Evolutionary conservation across 2,329 filamentous ascomycete genomes (phyloP).

Genomic region (Trichoderma atroviride): DNA sequence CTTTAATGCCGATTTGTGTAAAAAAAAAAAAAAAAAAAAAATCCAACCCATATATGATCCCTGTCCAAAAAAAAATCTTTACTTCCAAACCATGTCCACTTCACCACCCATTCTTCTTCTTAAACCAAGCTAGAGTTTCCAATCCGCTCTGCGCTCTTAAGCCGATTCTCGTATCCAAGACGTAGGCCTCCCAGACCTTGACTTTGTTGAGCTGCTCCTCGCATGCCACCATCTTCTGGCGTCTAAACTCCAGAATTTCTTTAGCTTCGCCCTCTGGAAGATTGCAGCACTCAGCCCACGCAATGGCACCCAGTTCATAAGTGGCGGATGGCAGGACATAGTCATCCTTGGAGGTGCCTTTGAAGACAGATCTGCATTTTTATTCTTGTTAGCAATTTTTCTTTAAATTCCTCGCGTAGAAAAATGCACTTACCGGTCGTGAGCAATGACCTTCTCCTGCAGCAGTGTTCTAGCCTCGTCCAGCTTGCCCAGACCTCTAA

Average conservation of each 20-base stretch:
- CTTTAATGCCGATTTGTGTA: not conserved
- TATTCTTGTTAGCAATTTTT: not conserved
- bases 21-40: not conserved
- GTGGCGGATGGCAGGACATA: conserved; percentile 74
- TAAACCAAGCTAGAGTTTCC: conserved; percentile 64
- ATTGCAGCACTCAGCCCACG: conserved; percentile 70
- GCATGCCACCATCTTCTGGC: conserved; percentile 61
- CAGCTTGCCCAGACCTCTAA: conserved; percentile 64
- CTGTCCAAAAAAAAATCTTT: not conserved
- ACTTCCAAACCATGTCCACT: not conserved
- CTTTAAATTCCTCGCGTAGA: fast-evolving
- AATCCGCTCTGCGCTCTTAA: conserved; percentile 72
- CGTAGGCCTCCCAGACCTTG: conserved; percentile 69
- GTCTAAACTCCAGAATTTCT: conserved; percentile 44
- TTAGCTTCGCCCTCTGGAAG: conserved; percentile 36
- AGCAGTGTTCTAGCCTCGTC: conserved; percentile 68
- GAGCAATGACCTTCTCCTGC: conserved; percentile 63
- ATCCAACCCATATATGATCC: not conserved
- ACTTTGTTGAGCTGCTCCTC: conserved; percentile 67
- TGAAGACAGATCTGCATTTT: conserved; percentile 53
- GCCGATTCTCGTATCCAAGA: conserved; percentile 73
- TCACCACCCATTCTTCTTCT: conserved; percentile 43
- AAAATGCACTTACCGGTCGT: conserved; percentile 58
- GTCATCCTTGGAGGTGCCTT: conserved; percentile 65
- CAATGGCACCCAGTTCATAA: conserved; percentile 83